Percentiles rank a stretch among this genome's conserved stretches.
phyloP scores from a whole-genome alignment of 139 green algal species.

The Chlamydomonas sp. region DNA sequence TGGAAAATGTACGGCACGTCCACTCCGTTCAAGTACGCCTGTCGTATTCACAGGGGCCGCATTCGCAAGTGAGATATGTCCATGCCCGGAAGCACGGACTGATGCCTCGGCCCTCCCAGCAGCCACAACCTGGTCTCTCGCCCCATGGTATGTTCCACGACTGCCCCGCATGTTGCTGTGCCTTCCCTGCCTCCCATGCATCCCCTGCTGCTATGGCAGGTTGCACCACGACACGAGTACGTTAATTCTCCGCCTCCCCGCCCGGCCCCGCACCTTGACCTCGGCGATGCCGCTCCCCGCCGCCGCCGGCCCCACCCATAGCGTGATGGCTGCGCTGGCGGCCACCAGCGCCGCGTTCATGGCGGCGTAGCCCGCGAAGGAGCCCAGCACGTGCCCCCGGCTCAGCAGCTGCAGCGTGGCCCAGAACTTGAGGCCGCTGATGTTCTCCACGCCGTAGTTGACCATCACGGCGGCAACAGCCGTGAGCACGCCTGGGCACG shows the following conservation, averaged over 20 bases:
- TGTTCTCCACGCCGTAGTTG: slow-evolving; percentile 87
- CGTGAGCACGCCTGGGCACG: slow-evolving; percentile 54
- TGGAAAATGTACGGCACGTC: slow-evolving; percentile 81
- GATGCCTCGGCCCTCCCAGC: too few species aligned
- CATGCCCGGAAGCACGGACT: too few species aligned
- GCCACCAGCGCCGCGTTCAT: slow-evolving; percentile 76
- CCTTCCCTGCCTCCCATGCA: too few species aligned
- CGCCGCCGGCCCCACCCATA: slow-evolving; percentile 69
- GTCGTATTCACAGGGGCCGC: neutral
- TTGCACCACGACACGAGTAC: neutral
- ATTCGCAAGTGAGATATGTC: too few species aligned
- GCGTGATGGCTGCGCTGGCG: slow-evolving; percentile 56
- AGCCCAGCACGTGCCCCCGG: slow-evolving; percentile 45
- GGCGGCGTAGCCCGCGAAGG: slow-evolving; percentile 62
- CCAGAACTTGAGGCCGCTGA: slow-evolving; percentile 83
- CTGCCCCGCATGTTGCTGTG: too few species aligned
- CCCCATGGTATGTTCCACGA: too few species aligned
- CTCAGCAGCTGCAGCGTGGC: slow-evolving; percentile 67
- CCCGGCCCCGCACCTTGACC: slow-evolving; percentile 68
- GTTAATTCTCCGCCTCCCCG: neutral
- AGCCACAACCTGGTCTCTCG: too few species aligned
- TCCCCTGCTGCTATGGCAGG: too few species aligned
- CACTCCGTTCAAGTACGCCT: slow-evolving; percentile 87
- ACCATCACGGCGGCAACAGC: slow-evolving; percentile 73
- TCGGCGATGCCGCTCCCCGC: slow-evolving; percentile 85